phyloP scores from a whole-genome alignment of 176 grass and related monocot species.

The Oryza rufipogon region DNA sequence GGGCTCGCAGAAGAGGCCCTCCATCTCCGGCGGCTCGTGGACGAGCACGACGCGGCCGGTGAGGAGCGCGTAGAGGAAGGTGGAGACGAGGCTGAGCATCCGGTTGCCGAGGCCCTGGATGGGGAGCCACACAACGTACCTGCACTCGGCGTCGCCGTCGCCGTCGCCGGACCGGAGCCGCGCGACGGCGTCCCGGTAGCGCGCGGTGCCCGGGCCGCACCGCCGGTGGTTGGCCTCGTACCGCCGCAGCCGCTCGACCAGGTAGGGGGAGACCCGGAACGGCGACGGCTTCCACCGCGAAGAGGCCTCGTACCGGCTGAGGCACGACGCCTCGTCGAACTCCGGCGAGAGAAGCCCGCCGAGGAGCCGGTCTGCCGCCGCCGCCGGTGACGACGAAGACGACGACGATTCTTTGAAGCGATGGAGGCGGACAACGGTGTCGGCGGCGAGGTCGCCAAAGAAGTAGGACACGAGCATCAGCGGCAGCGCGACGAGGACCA shows the following conservation, averaged over 20 bases:
- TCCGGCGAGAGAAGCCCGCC: slow-evolving; percentile 60
- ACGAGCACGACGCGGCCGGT: slow-evolving; percentile 64
- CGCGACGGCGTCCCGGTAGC: slow-evolving; percentile 45
- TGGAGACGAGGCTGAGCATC: slow-evolving; percentile 66
- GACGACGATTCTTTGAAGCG: background rate
- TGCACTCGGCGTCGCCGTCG: slow-evolving; percentile 56
- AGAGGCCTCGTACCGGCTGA: slow-evolving; percentile 59
- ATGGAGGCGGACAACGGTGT: background rate
- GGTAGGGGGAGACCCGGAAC: slow-evolving; percentile 47
- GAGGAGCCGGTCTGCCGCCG: slow-evolving; percentile 40
- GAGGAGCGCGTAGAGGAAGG: slow-evolving; percentile 87
- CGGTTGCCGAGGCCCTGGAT: slow-evolving; percentile 68
- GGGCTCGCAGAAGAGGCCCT: slow-evolving; percentile 77
- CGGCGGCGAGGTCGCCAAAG: slow-evolving; percentile 39
- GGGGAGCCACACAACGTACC: slow-evolving; percentile 78
- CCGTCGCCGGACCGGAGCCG: slow-evolving; percentile 56
- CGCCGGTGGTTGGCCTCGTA: slow-evolving; percentile 77
- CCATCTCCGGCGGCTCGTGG: slow-evolving; percentile 41
- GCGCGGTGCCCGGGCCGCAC: slow-evolving; percentile 59
- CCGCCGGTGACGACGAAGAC: background rate
- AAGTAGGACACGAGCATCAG: slow-evolving; percentile 32
- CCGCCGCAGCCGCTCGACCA: slow-evolving; percentile 50
- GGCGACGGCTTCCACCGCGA: slow-evolving; percentile 57
- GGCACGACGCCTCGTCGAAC: slow-evolving; percentile 59
- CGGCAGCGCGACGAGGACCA: slow-evolving; percentile 34